Conservation (phyloP, 495 filamentous ascomycete genomes). For the Alectoria sarmentosa region DNA sequence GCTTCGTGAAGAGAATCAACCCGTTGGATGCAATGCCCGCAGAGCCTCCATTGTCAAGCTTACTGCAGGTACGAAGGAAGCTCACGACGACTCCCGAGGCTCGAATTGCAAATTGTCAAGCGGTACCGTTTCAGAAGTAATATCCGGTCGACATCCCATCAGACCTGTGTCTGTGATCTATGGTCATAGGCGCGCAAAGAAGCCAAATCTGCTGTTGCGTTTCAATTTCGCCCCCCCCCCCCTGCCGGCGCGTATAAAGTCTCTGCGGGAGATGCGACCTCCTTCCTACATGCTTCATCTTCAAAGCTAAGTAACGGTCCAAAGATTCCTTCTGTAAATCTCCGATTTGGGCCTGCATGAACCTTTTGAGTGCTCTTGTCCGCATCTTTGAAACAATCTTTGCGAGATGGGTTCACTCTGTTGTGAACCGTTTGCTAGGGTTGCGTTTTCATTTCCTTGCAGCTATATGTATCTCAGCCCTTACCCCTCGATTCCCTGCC, state of each 20-base stretch:
- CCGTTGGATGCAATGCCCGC: not conserved
- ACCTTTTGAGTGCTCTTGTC: not conserved
- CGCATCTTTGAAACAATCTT: slow-evolving; percentile 1
- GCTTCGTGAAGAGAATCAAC: not conserved
- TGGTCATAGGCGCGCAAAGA: not conserved
- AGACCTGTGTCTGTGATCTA: not conserved
- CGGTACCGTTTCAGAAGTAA: not conserved
- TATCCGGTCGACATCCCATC: not conserved
- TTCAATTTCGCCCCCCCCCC: not conserved
- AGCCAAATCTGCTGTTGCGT: not conserved
- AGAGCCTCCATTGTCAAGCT: not conserved
- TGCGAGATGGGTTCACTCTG: not conserved
- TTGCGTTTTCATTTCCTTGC: not conserved
- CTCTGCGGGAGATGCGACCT: not conserved
- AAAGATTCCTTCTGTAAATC: not conserved
- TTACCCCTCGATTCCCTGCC: not conserved
- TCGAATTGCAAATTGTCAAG: not conserved
- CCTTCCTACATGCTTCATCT: not conserved
- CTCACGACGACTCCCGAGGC: not conserved
- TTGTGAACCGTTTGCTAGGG: not conserved
- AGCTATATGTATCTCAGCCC: slow-evolving; percentile 6
- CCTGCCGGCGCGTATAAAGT: not conserved
- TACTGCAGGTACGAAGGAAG: not conserved
- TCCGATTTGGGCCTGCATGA: not conserved
- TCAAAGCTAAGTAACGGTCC: not conserved